Conservation (phyloP, 352 stramenopile species). For the Blastocystis sp. region DNA sequence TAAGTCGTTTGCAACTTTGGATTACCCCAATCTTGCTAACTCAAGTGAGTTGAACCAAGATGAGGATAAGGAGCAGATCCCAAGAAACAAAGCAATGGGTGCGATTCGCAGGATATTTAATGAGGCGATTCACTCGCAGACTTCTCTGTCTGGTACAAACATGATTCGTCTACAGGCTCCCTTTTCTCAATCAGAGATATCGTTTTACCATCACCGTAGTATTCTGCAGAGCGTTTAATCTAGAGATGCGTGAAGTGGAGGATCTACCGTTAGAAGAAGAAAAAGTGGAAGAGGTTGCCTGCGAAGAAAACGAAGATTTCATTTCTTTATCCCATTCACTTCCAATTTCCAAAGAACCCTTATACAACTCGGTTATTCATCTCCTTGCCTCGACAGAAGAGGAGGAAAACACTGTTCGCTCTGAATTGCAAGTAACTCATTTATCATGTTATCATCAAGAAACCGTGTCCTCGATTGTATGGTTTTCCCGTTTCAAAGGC, state of each 20-base stretch:
- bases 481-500: not conserved
- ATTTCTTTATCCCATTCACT: not conserved
- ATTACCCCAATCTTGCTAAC: not conserved
- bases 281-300: not conserved
- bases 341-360: not conserved
- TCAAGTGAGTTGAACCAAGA: not conserved
- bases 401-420: not conserved
- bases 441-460: not conserved
- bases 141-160: not conserved
- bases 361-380: not conserved
- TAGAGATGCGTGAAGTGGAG: too few species aligned
- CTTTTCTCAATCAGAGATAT: not conserved
- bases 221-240: too few species aligned
- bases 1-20: slow-evolving; percentile 20
- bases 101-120: not conserved
- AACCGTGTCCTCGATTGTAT: not conserved
- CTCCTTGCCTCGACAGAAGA: not conserved
- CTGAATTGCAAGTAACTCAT: not conserved
- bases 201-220: not conserved
- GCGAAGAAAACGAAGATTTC: not conserved
- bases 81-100: not conserved
- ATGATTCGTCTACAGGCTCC: not conserved
- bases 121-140: not conserved
- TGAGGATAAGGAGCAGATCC: not conserved
- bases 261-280: not conserved